Base-by-base conservation (phyloP, 805 yeast species). In the Metschnikowia similis region DNA sequence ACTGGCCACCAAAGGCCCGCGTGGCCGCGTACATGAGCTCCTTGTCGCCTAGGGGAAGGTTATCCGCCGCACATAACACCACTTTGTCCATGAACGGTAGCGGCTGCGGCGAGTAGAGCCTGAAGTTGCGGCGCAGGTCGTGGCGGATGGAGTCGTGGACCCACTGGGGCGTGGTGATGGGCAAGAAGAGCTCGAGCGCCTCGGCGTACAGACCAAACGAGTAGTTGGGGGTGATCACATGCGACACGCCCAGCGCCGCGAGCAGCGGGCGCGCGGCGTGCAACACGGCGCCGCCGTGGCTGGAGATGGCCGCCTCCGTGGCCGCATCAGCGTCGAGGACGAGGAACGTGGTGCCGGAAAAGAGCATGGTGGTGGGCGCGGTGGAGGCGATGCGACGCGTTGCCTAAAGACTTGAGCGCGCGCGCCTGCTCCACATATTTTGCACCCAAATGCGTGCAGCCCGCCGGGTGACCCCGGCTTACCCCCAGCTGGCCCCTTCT, bases 1-100 rank as follows among this genome's bases (percentile, higher is more conserved):
- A 82, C 32, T 80, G 83, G 3, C 96, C 98, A 1, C 97, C 98
- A 52, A 87, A 75, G 1, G 87, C 83, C 17, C 79, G 66, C 2
- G 85, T 85, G 0, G 86, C 88, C 6, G 83, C 84, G 55, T 82
- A 77, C 13, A 88, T 74, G n/a, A 80, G 81, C 48, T 84, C 91
- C 42, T 79, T 75, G 54, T 84, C 89, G 4, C 82, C 81, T 1
- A 70, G 70, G 0, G 84, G 75, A 27, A 81, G 64, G 28, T 80
- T 79, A 7, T 87, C 82, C 3, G 75, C 75, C 11, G 82, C 75
- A 52, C 89, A 81, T 1, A 89, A 69, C 54, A 80, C 79, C 14
- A 81, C 77, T 47, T 80, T 77, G 52, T 81, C 82, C 61, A 92
- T 72, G 53, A 87, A 78, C 51, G 78, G 81, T 29, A 71, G 71